These are phyloP conservation scores for Breynia disticha DNA, from an alignment of 441 rosid species.

Conservation along the genomic window DNA sequence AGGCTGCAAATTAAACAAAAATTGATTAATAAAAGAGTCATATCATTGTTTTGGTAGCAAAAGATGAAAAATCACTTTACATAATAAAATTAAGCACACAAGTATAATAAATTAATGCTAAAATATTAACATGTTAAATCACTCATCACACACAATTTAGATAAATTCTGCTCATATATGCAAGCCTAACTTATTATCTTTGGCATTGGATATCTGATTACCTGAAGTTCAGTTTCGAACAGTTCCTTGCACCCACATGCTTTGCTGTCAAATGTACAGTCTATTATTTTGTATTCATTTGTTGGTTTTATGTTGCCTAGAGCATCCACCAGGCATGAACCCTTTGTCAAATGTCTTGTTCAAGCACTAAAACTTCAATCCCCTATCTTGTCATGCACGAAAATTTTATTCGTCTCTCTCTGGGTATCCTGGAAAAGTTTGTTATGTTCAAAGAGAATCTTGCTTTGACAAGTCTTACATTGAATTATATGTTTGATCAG, in stretches of 20 bases:
- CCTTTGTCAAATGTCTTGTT: constrained; percentile 13
- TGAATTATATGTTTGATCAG: constrained; percentile 10
- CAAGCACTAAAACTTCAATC: constrained; percentile 1
- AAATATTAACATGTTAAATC: too few relatives aligned
- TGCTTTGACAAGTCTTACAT: constrained; percentile 9
- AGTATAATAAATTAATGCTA: too few relatives aligned
- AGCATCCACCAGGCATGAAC: constrained; percentile 1
- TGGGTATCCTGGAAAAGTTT: constrained; percentile 11
- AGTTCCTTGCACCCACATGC: constrained; percentile 5
- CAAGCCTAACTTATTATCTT: background rate
- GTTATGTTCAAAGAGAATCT: constrained; percentile 19
- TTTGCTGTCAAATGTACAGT: constrained; percentile 10
- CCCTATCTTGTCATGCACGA: constrained; percentile 19
- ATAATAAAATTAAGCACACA: too few relatives aligned
- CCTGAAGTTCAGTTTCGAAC: constrained; percentile 5
- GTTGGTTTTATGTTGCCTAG: constrained; percentile 7
- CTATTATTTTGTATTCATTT: constrained; percentile 4
- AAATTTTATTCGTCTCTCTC: constrained; percentile 9
- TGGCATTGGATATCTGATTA: constrained; percentile 3
- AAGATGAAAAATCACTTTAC: too few relatives aligned
- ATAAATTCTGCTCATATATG: constrained; percentile 11
- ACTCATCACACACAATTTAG: background rate
- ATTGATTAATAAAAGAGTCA: too few relatives aligned
- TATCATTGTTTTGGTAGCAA: too few relatives aligned
- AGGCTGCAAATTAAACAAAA: too few relatives aligned